Conservation (phyloP, 2,329 filamentous ascomycete species). For the Epichloe amarillans region DNA sequence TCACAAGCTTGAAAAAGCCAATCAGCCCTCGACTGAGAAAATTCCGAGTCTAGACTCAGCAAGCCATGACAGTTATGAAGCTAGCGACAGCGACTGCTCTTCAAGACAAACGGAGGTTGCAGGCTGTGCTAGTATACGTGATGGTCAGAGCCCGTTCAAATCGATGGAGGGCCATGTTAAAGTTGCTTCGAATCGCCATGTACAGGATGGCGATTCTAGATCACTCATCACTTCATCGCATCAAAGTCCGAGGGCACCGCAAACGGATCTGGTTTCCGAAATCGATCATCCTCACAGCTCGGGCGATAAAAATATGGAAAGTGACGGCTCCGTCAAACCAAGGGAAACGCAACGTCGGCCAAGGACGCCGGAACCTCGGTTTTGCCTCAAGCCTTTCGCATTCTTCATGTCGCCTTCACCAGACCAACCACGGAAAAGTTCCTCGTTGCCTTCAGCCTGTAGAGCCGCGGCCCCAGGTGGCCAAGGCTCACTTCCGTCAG, state of each 20-base stretch:
- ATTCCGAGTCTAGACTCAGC: neutral
- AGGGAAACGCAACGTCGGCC: constrained; percentile 9
- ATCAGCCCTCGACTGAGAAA: neutral
- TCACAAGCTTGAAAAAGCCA: neutral
- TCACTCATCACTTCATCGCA: constrained; percentile 1
- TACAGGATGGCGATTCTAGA: neutral
- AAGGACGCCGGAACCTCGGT: constrained; percentile 31
- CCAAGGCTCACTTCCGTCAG: constrained; percentile 15
- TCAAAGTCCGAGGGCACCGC: constrained; percentile 11
- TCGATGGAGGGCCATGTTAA: neutral
- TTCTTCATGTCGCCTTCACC: constrained; percentile 39
- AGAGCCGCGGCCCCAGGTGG: neutral
- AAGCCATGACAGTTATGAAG: neutral
- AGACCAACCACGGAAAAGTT: constrained; percentile 12
- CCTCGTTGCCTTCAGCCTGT: neutral
- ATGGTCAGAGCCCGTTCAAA: neutral
- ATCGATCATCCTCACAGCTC: neutral
- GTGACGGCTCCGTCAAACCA: neutral
- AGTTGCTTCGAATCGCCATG: neutral
- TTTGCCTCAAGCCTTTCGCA: constrained; percentile 38
- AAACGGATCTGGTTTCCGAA: neutral
- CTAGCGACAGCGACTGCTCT: neutral
- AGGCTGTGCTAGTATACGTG: neutral
- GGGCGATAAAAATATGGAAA: neutral
- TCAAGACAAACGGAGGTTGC: neutral